Percentiles rank a stretch among this genome's conserved stretches.
Conservation (phyloP, 805 yeast genomes). For the Suhomyces kilbournensis region DNA sequence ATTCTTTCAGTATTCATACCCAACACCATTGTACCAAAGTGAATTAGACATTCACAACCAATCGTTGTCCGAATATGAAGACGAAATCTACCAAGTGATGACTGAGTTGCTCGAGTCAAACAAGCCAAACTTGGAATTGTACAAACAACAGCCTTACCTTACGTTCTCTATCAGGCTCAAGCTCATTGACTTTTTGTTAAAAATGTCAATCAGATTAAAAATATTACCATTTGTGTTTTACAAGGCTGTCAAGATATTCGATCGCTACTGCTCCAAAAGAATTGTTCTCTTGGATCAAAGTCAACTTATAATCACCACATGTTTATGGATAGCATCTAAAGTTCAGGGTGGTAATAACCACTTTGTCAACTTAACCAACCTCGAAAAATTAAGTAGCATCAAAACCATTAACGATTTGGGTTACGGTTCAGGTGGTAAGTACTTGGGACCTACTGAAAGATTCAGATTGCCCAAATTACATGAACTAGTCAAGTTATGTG, state of each 20-base stretch:
- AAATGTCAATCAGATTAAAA: slow-evolving; percentile 61
- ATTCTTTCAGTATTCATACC: slow-evolving; percentile 47
- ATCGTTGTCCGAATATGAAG: slow-evolving; percentile 49
- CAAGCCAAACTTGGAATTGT: slow-evolving; percentile 53
- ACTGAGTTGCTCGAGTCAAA: slow-evolving; percentile 29
- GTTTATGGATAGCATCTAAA: slow-evolving; percentile 90
- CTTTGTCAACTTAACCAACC: slow-evolving; percentile 46
- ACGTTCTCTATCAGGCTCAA: slow-evolving; percentile 69
- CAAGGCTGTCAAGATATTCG: slow-evolving; percentile 74
- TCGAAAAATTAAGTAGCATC: slow-evolving; percentile 20
- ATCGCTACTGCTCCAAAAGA: slow-evolving; percentile 86
- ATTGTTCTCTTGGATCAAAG: slow-evolving; percentile 82
- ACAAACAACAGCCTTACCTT: slow-evolving; percentile 86
- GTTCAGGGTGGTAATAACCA: slow-evolving; percentile 74
- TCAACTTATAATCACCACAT: slow-evolving; percentile 86
- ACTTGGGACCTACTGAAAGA: slow-evolving; percentile 68
- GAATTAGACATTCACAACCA: slow-evolving; percentile 49
- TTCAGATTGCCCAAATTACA: slow-evolving; percentile 69
- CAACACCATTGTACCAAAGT: slow-evolving; percentile 45
- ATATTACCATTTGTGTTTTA: slow-evolving; percentile 65
- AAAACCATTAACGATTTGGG: slow-evolving; percentile 38
- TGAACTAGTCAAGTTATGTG: slow-evolving; percentile 72
- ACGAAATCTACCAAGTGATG: slow-evolving; percentile 45
- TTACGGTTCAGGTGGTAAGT: slow-evolving; percentile 55
- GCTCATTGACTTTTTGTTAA: slow-evolving; percentile 76